These are phyloP conservation scores for Blastocystis hominis DNA, from an alignment of 352 stramenopile species.

Conservation along the genomic window DNA sequence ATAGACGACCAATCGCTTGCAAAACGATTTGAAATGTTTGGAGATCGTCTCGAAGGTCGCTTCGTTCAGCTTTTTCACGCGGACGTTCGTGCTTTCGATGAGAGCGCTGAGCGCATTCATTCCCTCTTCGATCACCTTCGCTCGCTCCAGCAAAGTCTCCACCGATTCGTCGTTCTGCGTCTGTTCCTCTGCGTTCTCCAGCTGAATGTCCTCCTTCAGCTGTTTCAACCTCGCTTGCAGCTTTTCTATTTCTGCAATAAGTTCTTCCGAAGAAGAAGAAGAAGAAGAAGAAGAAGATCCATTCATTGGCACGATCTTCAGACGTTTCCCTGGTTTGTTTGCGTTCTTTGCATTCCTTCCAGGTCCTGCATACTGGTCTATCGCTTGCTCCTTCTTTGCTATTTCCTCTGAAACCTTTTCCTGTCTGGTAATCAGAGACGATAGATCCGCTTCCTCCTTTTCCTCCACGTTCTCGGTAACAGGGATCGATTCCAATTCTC, in stretches of 20 bases:
- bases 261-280: background rate
- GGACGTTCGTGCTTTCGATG: background rate
- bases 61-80: background rate
- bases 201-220: background rate
- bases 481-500: background rate
- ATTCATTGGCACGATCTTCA: background rate
- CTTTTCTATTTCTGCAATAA: background rate
- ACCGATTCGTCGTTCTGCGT: background rate
- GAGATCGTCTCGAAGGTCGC: background rate
- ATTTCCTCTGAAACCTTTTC: background rate
- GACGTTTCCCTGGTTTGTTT: no score
- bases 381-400: background rate
- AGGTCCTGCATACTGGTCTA: background rate
- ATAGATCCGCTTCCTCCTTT: background rate
- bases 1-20: background rate
- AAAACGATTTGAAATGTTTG: background rate
- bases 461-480: background rate
- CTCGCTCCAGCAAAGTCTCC: background rate
- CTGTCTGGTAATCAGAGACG: background rate
- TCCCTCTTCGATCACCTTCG: background rate
- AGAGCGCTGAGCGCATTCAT: background rate
- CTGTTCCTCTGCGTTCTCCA: background rate
- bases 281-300: no score
- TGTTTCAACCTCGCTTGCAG: background rate
- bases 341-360: background rate